A percentile compares a stretch with the other conserved stretches of the same genome.
Conservation (phyloP, 1,284 basidiomycete genomes). For the Puccinia coronata region DNA sequence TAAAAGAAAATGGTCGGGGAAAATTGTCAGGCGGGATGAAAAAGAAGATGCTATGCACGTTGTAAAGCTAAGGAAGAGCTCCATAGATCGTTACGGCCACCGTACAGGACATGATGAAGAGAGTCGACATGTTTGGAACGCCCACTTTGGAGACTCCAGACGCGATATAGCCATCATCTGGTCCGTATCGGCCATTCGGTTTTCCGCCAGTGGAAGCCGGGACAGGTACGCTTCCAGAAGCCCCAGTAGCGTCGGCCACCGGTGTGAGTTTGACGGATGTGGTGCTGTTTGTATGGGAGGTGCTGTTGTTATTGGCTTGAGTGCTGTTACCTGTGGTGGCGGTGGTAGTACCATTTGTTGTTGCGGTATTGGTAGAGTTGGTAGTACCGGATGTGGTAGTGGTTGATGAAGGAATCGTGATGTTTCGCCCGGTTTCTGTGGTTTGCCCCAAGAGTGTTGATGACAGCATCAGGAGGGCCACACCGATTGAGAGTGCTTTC, state of each 20-base stretch:
- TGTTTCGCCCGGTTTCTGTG: background rate
- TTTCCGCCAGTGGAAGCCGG: conserved; percentile 24
- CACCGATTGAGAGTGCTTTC: background rate
- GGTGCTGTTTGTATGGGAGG: background rate
- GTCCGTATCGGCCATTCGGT: conserved; percentile 28
- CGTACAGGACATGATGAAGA: background rate
- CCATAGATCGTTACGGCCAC: background rate
- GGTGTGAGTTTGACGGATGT: conserved; percentile 20
- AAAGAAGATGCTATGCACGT: too few relatives aligned
- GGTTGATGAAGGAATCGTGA: conserved; percentile 9
- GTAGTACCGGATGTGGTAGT: background rate
- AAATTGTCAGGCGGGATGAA: background rate
- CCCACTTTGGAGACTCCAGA: background rate
- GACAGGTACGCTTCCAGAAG: conserved; percentile 14
- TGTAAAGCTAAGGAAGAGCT: background rate
- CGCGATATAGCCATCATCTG: conserved; percentile 37
- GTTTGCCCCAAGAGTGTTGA: background rate
- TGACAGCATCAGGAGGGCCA: background rate
- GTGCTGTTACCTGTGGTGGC: background rate
- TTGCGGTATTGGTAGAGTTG: background rate
- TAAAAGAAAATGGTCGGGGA: background rate
- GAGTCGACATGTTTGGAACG: background rate
- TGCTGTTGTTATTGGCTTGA: conserved; percentile 7
- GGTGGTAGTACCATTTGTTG: background rate
- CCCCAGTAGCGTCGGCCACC: conserved; percentile 3